Percentiles rank a stretch among this genome's conserved stretches.
Conservation (phyloP, 2,329 filamentous ascomycete species). For the Trichoderma polysporum region DNA sequence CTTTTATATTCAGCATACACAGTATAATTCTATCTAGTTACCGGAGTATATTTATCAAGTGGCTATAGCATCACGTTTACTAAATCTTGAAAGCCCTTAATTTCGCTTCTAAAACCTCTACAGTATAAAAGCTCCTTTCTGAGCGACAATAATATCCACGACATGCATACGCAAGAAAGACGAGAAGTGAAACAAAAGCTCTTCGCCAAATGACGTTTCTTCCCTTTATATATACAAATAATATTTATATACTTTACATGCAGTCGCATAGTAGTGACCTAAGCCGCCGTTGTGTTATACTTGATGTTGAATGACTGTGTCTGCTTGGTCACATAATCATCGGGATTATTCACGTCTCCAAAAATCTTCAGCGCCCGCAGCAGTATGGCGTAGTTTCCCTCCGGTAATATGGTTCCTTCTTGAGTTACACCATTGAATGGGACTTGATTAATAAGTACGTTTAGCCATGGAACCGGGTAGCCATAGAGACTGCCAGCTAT, state of each 20-base stretch:
- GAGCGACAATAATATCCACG: background rate
- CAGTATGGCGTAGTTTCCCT: background rate
- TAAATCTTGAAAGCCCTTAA: too few species aligned
- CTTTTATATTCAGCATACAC: too few species aligned
- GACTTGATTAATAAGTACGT: background rate
- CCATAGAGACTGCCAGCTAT: background rate
- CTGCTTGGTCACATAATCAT: background rate
- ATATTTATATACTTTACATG: background rate
- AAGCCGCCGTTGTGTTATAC: background rate
- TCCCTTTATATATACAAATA: background rate
- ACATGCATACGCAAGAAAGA: too few species aligned
- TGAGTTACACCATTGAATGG: slow-evolving; percentile 4
- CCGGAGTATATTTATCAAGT: too few species aligned
- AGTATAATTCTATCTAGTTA: too few species aligned
- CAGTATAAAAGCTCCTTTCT: background rate
- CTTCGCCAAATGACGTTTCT: too few species aligned
- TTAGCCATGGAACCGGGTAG: background rate
- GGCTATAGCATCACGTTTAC: too few species aligned
- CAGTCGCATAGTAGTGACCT: background rate
- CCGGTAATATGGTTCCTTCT: background rate
- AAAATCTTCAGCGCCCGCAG: slow-evolving; percentile 10
- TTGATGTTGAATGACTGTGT: slow-evolving; percentile 10
- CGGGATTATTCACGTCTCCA: background rate
- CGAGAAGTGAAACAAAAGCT: too few species aligned
- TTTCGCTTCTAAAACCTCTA: too few species aligned